phyloP scores from a whole-genome alignment of 2,329 filamentous ascomycete species.

The Trichoderma polysporum region DNA sequence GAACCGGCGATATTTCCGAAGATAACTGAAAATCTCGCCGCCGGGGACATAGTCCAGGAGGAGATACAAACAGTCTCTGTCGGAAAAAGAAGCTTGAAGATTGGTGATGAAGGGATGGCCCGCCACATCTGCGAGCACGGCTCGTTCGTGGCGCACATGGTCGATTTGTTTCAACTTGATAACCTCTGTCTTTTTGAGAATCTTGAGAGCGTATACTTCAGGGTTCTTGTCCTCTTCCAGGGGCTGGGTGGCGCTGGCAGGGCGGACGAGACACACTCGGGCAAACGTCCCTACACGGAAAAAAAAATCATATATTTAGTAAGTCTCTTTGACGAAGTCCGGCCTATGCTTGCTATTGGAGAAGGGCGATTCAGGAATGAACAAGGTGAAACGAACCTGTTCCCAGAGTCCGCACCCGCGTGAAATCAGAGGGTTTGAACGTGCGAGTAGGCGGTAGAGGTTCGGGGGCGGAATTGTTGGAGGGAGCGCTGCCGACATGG shows the following conservation, averaged over 20 bases:
- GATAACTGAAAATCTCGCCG: slow-evolving; percentile 81
- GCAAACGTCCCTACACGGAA: slow-evolving; percentile 69
- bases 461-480: slow-evolving; percentile 6
- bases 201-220: slow-evolving; percentile 76
- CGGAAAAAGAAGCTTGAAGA: slow-evolving; percentile 75
- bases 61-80: slow-evolving; percentile 77
- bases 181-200: slow-evolving; percentile 70
- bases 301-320: not conserved
- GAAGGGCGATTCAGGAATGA: not conserved
- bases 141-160: slow-evolving; percentile 80
- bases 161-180: slow-evolving; percentile 84
- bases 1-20: slow-evolving; percentile 75
- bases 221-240: slow-evolving; percentile 38
- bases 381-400: slow-evolving; percentile 55
- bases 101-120: slow-evolving; percentile 83
- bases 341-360: slow-evolving; percentile 2
- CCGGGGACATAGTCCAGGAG: slow-evolving; percentile 81
- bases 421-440: slow-evolving; percentile 57
- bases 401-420: slow-evolving; percentile 71
- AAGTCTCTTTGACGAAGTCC: not conserved
- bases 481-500: slow-evolving; percentile 3
- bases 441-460: slow-evolving; percentile 32
- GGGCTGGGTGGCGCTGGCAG: slow-evolving; percentile 50
- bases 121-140: slow-evolving; percentile 72
- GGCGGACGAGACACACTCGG: slow-evolving; percentile 73